These are phyloP conservation scores for Globisporangium alternatum DNA, from an alignment of 352 stramenopile genomes.

Conservation along the genomic window DNA sequence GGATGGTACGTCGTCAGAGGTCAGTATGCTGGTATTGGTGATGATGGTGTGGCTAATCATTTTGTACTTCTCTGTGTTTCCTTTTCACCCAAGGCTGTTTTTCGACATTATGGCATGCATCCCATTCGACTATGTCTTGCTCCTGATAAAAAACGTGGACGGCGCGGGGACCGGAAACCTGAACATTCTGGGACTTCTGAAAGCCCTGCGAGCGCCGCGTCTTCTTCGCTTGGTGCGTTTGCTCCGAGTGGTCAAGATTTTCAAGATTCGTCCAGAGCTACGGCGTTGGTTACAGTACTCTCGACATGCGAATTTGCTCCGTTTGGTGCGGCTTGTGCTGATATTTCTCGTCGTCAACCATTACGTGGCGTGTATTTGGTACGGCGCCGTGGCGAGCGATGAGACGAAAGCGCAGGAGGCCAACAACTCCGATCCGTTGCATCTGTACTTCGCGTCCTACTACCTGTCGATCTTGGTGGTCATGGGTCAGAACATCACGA, in stretches of 20 bases:
- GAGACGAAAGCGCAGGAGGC: slow-evolving; percentile 35
- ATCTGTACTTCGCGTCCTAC: slow-evolving; percentile 66
- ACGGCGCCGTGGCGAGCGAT: slow-evolving; percentile 52
- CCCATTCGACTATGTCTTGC: slow-evolving; percentile 61
- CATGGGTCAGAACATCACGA: slow-evolving; percentile 72
- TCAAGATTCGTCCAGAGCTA: slow-evolving; percentile 69
- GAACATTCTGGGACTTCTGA: slow-evolving; percentile 65
- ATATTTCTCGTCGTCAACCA: slow-evolving; percentile 77
- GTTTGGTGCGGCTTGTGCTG: slow-evolving; percentile 61
- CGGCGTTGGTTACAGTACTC: slow-evolving; percentile 83
- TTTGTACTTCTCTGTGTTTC: background rate
- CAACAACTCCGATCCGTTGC: slow-evolving; percentile 16
- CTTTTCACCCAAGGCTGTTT: slow-evolving; percentile 47
- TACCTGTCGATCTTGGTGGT: slow-evolving; percentile 72
- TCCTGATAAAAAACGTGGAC: slow-evolving; percentile 49
- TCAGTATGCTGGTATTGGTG: background rate
- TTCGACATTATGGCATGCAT: slow-evolving; percentile 77
- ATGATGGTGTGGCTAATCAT: background rate
- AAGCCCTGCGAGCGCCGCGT: slow-evolving; percentile 61
- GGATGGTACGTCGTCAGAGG: slow-evolving; percentile 41
- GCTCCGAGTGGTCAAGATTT: slow-evolving; percentile 64
- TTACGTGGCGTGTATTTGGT: slow-evolving; percentile 80
- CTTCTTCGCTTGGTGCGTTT: slow-evolving; percentile 68
- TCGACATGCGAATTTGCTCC: slow-evolving; percentile 69
- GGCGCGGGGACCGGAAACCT: slow-evolving; percentile 33